Base-by-base conservation (phyloP, 805 yeast genomes). In the Candida multigemmis region DNA sequence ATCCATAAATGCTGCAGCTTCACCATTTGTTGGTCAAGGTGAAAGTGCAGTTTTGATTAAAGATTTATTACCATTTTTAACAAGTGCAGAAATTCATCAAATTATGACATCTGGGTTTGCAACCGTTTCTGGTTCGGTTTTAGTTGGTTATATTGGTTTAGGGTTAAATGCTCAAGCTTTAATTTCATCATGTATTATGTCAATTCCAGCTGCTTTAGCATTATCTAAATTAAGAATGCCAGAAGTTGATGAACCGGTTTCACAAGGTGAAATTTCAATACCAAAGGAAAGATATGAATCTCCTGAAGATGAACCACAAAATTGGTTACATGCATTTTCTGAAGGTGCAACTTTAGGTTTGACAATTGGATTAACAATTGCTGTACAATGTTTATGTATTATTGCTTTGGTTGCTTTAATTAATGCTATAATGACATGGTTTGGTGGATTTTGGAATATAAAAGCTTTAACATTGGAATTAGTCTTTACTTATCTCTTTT, bases 161-260 rank as follows among this genome's bases (percentile, higher is more conserved):
- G 81, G 81, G 18, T 61, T 74, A 38, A 71, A 69, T 38, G 60
- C 80, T 3, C 76, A 71, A 38, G 78, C 77, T 5, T 57, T 74
- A 42, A 71, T 74, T 11, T 67, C 77, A n/a, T 68, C 77, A 16
- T 74, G 81, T 57, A 75, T 74, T 28, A 74, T 74, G 81, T 72
- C 79, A 2, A 72, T 74, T 43, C 81, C 81, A 5, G 76, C 76
- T 20, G 66, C 77, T 6, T 51, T 74, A 33, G 77, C 78, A 3
- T 68, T 72, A 13, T 67, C 78, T 10, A 74, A 74, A 40, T 56
- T 74, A 34, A 62, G 80, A 43, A 55, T 50, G 35, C 81, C 81
- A 10, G 81, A 74, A 40, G 61, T 68, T 4, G 79, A 74, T 34
- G 64, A 56, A 35, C 60, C 79, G 3, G 37, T 72, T 24, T 64